Base-by-base conservation (phyloP, 192 early-diverging fungal species). In the Coemansia sp. region DNA sequence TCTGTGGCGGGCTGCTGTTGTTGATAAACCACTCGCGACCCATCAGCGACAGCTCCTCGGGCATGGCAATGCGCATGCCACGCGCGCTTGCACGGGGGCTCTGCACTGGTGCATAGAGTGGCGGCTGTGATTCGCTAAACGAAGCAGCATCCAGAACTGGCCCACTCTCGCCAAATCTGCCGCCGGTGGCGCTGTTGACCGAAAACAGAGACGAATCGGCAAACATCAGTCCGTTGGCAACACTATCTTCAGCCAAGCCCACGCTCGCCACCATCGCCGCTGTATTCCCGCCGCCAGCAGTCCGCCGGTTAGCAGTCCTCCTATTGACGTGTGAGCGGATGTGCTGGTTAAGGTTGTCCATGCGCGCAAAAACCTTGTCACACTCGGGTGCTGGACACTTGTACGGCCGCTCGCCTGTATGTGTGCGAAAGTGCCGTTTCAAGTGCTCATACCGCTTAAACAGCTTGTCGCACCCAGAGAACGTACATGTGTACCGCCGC, bases 361-460 rank as follows among this genome's bases (percentile, higher is more conserved):
- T 88, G n/a, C 90, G 85, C 26, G 89, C 88, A 82, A 93, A 93
- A 39, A 74, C 82, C 66, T 91, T 91, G 31, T 76, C 86, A 58
- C 91, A 93, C 38, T 84, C 89, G 10, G 83, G 77, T 2, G 86
- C 82, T 11, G 69, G 68, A 59, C 91, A 93, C 39, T 83, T 69
- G 79, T 89, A 91, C 1, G 91, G 91, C 45, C 86, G 83, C 70
- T 93, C 91, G 33, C 91, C 91, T 13, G 89, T 93, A 64, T 93
- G 90, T 0, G 86, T 90, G 3, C 88, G 85, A 48, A 88, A 81
- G 66, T 93, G 91, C 31, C 90, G 84, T 50, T 87, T 91, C 69
- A 90, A 83, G 61, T 92, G 91, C 72, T 91, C 91, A 13, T 89
- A 79, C 31, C 91, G 88, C 52, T 87, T 85, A 70, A 92, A 92